A percentile compares a stretch with the other conserved stretches of the same genome.
phyloP scores from a whole-genome alignment of 768 basidiomycete genomes.

The Coprinopsis marcescibilis region DNA sequence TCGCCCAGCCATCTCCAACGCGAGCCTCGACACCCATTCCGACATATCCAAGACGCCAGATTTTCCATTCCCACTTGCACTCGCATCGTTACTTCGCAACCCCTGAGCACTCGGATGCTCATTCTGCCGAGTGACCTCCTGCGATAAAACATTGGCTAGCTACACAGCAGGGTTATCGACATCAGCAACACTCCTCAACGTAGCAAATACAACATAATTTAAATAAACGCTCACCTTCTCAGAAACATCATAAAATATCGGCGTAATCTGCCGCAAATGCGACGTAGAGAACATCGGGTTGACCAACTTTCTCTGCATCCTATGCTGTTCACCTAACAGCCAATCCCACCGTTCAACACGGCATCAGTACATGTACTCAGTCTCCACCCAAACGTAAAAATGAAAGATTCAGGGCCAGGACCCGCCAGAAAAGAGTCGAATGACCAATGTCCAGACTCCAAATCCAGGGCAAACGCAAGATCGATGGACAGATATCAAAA shows the following conservation, averaged over 20 bases:
- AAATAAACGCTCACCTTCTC: constrained; percentile 33
- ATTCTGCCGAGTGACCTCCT: constrained; percentile 15
- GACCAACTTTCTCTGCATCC: constrained; percentile 43
- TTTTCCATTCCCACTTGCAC: too few relatives aligned
- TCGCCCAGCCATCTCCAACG: constrained; percentile 39
- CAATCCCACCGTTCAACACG: too few relatives aligned
- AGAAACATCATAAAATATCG: constrained; percentile 38
- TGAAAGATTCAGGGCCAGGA: too few relatives aligned
- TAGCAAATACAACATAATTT: too few relatives aligned
- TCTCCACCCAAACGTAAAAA: too few relatives aligned
- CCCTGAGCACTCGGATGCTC: constrained; percentile 6
- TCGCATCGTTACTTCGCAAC: too few relatives aligned
- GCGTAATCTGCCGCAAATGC: constrained; percentile 39
- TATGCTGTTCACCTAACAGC: constrained; percentile 37
- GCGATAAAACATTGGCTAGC: constrained; percentile 25
- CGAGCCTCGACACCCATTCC: constrained; percentile 40
- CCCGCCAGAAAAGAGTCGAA: too few relatives aligned
- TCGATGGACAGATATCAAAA: too few relatives aligned
- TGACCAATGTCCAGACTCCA: too few relatives aligned
- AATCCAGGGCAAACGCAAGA: too few relatives aligned
- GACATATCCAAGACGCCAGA: constrained; percentile 39
- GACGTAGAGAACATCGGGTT: constrained; percentile 41
- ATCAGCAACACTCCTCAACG: neutral
- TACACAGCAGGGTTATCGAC: constrained; percentile 10
- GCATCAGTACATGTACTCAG: too few relatives aligned